Evolutionary conservation across 1,284 basidiomycete species (phyloP).

Genomic region (Tylopilus sp.): DNA sequence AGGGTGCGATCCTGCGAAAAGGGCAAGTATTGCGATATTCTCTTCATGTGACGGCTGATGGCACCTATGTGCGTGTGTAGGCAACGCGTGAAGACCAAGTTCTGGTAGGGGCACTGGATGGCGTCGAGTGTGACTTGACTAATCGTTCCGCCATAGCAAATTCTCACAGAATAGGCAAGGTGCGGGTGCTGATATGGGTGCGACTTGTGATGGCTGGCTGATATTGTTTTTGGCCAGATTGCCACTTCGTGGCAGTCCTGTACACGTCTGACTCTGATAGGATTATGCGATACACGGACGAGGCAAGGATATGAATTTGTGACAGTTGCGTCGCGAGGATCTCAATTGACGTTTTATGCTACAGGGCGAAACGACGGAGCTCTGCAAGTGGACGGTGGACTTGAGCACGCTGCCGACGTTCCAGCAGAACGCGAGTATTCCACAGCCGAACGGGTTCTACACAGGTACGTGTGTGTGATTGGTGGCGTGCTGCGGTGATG

Average conservation of each 20-base stretch:
- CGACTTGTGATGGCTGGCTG: constrained; percentile 1
- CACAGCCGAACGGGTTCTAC: constrained; percentile 63
- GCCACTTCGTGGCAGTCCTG: constrained; percentile 69
- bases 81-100: constrained; percentile 71
- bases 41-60: constrained; percentile 21
- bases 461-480: constrained; percentile 47
- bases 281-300: constrained; percentile 76
- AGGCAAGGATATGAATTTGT: constrained; percentile 37
- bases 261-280: constrained; percentile 70
- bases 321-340: constrained; percentile 14
- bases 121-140: constrained; percentile 8
- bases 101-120: constrained; percentile 49
- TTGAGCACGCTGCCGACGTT: constrained; percentile 70
- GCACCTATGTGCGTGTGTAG: constrained; percentile 33
- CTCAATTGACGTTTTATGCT: constrained; percentile 20
- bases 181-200: constrained; percentile 24
- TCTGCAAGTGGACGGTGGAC: constrained; percentile 84
- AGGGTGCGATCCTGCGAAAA: constrained; percentile 77
- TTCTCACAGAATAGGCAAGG: constrained; percentile 65
- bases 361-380: constrained; percentile 61
- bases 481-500: neutral
- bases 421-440: constrained; percentile 55
- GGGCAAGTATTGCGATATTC: constrained; percentile 44
- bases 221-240: constrained; percentile 43
- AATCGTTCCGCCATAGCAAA: constrained; percentile 49